Evolutionary conservation across 805 yeast species (phyloP).

Genomic region (Brettanomyces bruxellensis): DNA sequence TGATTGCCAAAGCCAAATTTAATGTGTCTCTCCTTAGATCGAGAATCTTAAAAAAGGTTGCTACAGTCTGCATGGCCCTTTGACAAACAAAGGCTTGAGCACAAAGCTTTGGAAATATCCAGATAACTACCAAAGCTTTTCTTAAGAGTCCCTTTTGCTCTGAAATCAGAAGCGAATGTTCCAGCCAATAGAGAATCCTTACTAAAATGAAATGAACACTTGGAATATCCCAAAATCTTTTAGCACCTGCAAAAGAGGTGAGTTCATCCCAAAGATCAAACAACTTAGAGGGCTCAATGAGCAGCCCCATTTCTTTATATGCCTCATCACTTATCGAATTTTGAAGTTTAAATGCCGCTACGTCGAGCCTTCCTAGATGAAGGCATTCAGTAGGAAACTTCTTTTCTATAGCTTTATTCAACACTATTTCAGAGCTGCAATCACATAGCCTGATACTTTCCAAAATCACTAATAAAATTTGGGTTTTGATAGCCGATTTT

Average conservation of each 20-base stretch:
- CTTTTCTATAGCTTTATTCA: not conserved
- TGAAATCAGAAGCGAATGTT: conserved; percentile 12
- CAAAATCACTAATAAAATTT: conserved; percentile 24
- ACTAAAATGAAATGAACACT: conserved; percentile 30
- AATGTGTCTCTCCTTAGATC: not conserved
- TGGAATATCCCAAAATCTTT: conserved; percentile 27
- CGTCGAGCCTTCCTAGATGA: no score
- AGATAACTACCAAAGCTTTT: conserved; percentile 28
- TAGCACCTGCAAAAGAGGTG: not conserved
- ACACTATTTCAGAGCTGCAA: conserved; percentile 11
- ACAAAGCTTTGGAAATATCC: conserved; percentile 17
- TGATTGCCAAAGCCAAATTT: not conserved
- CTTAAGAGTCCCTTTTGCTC: conserved; percentile 24
- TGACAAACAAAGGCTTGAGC: conserved; percentile 10
- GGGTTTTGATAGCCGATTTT: conserved; percentile 12
- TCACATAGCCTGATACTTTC: conserved; percentile 34
- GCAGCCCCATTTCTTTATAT: no score
- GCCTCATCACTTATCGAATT: no score
- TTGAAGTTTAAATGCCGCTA: no score
- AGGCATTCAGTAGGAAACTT: not conserved
- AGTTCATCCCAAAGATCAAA: no score
- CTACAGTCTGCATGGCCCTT: conserved; percentile 2
- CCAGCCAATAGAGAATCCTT: conserved; percentile 22
- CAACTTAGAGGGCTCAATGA: no score
- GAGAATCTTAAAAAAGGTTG: not conserved